Base-by-base conservation (phyloP, 768 basidiomycete genomes). In the Gloeopeniophorella convolvens region DNA sequence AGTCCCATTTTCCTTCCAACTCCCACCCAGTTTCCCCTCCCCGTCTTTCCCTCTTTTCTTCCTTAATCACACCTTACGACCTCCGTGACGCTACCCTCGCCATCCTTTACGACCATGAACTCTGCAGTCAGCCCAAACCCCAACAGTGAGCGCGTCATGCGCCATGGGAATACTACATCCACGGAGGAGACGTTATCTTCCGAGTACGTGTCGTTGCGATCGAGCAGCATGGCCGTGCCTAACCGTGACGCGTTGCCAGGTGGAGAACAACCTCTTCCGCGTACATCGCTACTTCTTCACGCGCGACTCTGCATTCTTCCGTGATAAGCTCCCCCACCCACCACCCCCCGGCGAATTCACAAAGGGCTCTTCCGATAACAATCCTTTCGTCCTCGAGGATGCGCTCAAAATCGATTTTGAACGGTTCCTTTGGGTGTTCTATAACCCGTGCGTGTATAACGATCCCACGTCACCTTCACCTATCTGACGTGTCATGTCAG, bases 251-350 rank as follows among this genome's bases (percentile, higher is more conserved):
- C 12, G 12, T 24, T 15, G 41, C 16, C 56, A 84, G 83, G 78
- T 79, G 21, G 79, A 82, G 45, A 72, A 79, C 48, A 65, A 71
- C 2, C 68, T 77, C 1, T 85, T 82, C 54, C 69, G 76, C 2
- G 72, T 85, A 0, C 83, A 84, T 52, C 70, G 77, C 0, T 81
- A 77, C 46, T 83, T 84, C 41, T 83, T 86, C 41, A 72, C 73
- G 21, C 69, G 83, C 2, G 81, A 86, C 43, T 83, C 81, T 0
- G 27, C 51, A 44, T 26, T 58, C 45, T 54, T 68, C 55, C 48
- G 55, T 41, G 33, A 61, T 53, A 50, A 55, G 53, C 42, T 65
- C 47, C 54, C 61, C 35, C 50, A 59, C 56, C 48, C 65, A 18
- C 23, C 57, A 20, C 20, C 60, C 21, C 18, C 46, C 31, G 53